Evolutionary conservation across 2,329 filamentous ascomycete species (phyloP).

Genomic region (Teratosphaeria viscida): DNA sequence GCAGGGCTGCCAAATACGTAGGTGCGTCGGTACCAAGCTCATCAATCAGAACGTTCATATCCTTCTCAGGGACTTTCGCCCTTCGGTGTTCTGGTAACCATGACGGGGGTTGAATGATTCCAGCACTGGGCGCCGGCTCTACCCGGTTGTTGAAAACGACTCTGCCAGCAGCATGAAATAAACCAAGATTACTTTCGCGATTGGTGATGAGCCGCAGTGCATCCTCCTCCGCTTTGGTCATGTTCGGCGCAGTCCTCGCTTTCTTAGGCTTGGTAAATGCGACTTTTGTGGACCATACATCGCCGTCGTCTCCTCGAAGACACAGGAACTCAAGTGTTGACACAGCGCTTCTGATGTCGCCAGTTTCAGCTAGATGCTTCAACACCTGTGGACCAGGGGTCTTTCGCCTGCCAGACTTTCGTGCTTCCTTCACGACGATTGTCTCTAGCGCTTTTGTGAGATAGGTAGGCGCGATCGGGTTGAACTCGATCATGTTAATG

Average conservation of each 20-base stretch:
- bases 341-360: slow-evolving; percentile 86
- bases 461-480: slow-evolving; percentile 76
- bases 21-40: slow-evolving; percentile 87
- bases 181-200: slow-evolving; percentile 78
- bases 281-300: slow-evolving; percentile 65
- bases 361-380: slow-evolving; percentile 70
- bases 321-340: slow-evolving; percentile 89
- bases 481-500: slow-evolving; percentile 79
- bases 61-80: slow-evolving; percentile 34
- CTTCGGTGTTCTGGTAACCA: slow-evolving; percentile 36
- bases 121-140: slow-evolving; percentile 34
- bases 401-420: slow-evolving; percentile 61
- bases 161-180: slow-evolving; percentile 93
- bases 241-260: slow-evolving; percentile 43
- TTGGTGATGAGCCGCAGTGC: slow-evolving; percentile 73
- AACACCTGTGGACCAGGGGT: slow-evolving; percentile 72
- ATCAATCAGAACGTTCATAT: slow-evolving; percentile 65
- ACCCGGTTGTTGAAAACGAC: slow-evolving; percentile 93
- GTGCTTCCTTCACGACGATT: slow-evolving; percentile 74
- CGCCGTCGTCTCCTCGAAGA: slow-evolving; percentile 63
- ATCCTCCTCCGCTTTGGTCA: slow-evolving; percentile 70
- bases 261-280: slow-evolving; percentile 60
- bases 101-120: slow-evolving; percentile 33
- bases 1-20: slow-evolving; percentile 80
- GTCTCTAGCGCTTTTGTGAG: slow-evolving; percentile 75